Conservation (phyloP, 495 filamentous ascomycete genomes). For the Xanthoparmelia taractica region DNA sequence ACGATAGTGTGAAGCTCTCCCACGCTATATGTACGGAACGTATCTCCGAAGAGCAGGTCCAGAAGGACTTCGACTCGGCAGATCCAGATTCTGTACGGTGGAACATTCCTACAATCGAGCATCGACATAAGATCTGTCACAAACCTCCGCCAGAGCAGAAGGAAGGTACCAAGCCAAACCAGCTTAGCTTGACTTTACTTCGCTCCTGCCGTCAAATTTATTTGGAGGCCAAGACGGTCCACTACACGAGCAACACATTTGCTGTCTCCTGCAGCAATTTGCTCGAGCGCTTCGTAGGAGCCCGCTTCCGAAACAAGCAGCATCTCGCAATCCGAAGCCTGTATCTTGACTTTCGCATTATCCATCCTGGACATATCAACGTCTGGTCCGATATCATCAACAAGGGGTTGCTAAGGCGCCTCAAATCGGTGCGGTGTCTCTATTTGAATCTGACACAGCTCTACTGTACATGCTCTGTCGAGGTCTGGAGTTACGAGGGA, state of each 20-base stretch:
- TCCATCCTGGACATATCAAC: background rate
- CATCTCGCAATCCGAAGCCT: background rate
- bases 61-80: background rate
- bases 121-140: background rate
- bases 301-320: background rate
- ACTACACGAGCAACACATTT: constrained; percentile 1
- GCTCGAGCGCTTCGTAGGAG: background rate
- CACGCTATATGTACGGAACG: background rate
- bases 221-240: background rate
- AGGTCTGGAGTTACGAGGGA: background rate
- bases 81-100: background rate
- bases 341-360: background rate
- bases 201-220: constrained; percentile 8
- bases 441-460: background rate
- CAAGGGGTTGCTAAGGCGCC: background rate
- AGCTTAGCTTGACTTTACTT: constrained; percentile 1
- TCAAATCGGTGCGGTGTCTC: background rate
- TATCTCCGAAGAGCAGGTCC: background rate
- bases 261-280: background rate
- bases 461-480: background rate
- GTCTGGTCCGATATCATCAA: background rate
- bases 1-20: background rate
- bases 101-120: background rate
- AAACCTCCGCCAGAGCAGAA: background rate
- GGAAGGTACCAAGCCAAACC: background rate